Conservation (phyloP, 768 basidiomycete species). For the Lentinula edodes region DNA sequence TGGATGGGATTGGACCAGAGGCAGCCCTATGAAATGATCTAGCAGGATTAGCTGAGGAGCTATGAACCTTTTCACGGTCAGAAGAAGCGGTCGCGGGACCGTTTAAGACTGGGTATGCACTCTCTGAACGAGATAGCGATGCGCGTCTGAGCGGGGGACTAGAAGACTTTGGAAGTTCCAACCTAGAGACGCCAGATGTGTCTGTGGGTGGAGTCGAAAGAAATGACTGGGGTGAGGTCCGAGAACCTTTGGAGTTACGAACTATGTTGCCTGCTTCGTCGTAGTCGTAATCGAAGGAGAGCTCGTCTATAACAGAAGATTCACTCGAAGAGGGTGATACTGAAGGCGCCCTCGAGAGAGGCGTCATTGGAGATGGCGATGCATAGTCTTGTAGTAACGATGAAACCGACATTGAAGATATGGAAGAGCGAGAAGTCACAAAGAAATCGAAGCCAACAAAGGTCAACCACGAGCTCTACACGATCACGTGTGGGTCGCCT, state of each 20-base stretch:
- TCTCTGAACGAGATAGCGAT: conserved; percentile 65
- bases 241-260: conserved; percentile 48
- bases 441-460: background rate
- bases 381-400: background rate
- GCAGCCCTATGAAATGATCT: conserved; percentile 64
- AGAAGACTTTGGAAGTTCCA: conserved; percentile 20
- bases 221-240: conserved; percentile 35
- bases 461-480: background rate
- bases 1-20: conserved; percentile 44
- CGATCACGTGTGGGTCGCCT: conserved; percentile 8
- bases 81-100: conserved; percentile 24
- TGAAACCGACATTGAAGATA: background rate
- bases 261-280: conserved; percentile 52
- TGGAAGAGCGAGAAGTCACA: background rate
- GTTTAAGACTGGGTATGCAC: conserved; percentile 44
- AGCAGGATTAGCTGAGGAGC: conserved; percentile 22
- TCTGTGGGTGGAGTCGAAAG: conserved; percentile 19
- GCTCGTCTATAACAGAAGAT: conserved; percentile 54
- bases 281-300: conserved; percentile 61
- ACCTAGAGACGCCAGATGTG: background rate
- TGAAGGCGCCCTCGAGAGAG: conserved; percentile 12
- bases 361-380: background rate
- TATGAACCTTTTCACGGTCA: conserved; percentile 11
- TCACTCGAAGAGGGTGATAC: conserved; percentile 46
- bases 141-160: conserved; percentile 36